Base-by-base conservation (phyloP, 176 grass and related monocot genomes). In the Bonia amplexicaulis region DNA sequence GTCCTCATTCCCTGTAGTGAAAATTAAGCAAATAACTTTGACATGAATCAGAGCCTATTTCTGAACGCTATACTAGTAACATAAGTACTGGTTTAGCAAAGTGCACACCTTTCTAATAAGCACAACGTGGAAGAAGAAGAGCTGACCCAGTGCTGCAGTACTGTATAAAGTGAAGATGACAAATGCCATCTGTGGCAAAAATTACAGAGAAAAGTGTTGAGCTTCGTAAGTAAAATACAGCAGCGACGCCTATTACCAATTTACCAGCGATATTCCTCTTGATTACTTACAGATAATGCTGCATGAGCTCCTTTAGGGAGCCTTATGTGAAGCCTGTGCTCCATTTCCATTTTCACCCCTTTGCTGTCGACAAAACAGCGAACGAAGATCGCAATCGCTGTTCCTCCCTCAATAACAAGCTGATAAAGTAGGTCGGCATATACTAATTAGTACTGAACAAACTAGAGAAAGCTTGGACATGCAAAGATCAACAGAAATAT, bases 121-220 rank as follows among this genome's bases (percentile, higher is more conserved):
- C 66, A 99, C 89, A 44, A 94, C 85, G 83, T 99, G 96, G 86
- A 99, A 96, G 84, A 94, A 94, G 75, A 99, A 96, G 67, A 99
- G 93, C 86, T 99, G 96, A 16, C 88, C 96, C 12, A 99, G 41
- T 33, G 96, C 96, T 66, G 88, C 87, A 27, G 88, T 95, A 76
- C 93, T 88, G 65, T 99, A 96, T 54, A 89, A 81, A 52, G 91
- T 96, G 79, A 99, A 90, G 60, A 99, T 71, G 19, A 84, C 90
- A 81, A 98, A 89, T 35, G 25, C 48, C 84, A 99, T 88, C 93
- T 99, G 81, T 91, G 2, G 39, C 64, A 17, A 76, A 39, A 63
- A 11, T 72, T 53, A 27, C 35, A 76, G 12, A 54, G 4, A 78
- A 61, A 85, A 89, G 23, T 65, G 11, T 75, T 75, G 67, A 85